Conservation (phyloP, 495 filamentous ascomycete species). For the Podospora appendiculata region DNA sequence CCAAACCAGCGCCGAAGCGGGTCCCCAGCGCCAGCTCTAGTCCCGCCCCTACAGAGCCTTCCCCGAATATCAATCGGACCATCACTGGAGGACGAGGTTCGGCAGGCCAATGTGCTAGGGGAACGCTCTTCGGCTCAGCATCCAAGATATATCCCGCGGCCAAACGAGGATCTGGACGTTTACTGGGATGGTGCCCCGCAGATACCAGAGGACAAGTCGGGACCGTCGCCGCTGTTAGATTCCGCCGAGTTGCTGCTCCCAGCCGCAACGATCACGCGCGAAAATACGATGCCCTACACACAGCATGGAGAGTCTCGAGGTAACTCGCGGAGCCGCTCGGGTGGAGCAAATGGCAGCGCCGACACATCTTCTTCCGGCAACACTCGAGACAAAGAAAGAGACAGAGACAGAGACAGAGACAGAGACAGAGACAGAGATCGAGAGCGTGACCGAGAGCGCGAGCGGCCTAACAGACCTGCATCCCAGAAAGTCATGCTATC, state of each 20-base stretch:
- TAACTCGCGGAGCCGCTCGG: conserved; percentile 44
- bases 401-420: not conserved
- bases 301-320: conserved; percentile 29
- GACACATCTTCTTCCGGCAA: conserved; percentile 28
- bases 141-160: conserved; percentile 1
- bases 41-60: conserved; percentile 23
- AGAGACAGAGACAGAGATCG: conserved; percentile 13
- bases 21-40: conserved; percentile 13
- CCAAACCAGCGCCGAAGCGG: conserved; percentile 6
- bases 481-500: conserved; percentile 91
- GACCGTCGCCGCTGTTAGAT: conserved; percentile 10
- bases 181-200: conserved; percentile 20
- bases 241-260: conserved; percentile 6
- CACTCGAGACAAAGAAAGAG: conserved; percentile 18
- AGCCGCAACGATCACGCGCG: conserved; percentile 4
- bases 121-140: conserved; percentile 5
- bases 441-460: conserved; percentile 9
- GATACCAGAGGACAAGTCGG: conserved; percentile 9
- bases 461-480: conserved; percentile 31
- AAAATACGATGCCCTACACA: conserved; percentile 22
- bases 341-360: conserved; percentile 31
- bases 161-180: conserved; percentile 6
- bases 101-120: conserved; percentile 15
- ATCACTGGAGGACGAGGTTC: conserved; percentile 28
- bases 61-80: conserved; percentile 32